phyloP scores from a whole-genome alignment of 495 filamentous ascomycete species.

The Clohesyomyces aquaticus region DNA sequence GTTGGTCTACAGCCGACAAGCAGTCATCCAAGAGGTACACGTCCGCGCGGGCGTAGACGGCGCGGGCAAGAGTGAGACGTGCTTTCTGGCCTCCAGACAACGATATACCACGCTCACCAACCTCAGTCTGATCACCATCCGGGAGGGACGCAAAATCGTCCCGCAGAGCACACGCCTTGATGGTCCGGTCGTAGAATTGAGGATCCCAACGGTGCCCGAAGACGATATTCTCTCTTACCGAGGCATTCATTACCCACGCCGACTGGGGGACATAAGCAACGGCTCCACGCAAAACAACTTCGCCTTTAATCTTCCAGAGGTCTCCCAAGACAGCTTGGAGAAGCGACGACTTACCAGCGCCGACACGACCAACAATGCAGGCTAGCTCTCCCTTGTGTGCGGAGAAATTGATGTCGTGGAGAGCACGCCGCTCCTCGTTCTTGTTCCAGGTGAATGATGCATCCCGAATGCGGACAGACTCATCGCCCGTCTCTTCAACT shows the following conservation, averaged over 20 bases:
- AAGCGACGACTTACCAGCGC: constrained; percentile 90
- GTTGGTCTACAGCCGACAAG: constrained; percentile 94
- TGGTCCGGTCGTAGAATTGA: constrained; percentile 88
- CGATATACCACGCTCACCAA: constrained; percentile 96
- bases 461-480: constrained; percentile 78
- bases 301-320: constrained; percentile 84
- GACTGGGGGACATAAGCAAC: constrained; percentile 91
- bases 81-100: constrained; percentile 97
- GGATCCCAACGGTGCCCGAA: constrained; percentile 97
- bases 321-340: constrained; percentile 86
- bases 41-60: constrained; percentile 97
- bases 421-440: constrained; percentile 61
- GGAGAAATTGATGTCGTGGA: constrained; percentile 82
- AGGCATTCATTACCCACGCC: constrained; percentile 98
- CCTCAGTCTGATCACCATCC: constrained; percentile 94
- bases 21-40: constrained; percentile 94
- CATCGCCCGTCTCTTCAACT: constrained; percentile 74
- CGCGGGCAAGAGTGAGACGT: constrained; percentile 88
- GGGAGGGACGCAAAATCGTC: constrained; percentile 93
- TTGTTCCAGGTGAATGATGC: constrained; percentile 95
- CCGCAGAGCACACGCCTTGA: constrained; percentile 88
- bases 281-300: constrained; percentile 78
- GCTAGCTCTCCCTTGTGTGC: constrained; percentile 88
- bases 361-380: constrained; percentile 94
- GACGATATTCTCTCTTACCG: constrained; percentile 92